Percentiles rank a stretch among this genome's conserved stretches.
phyloP scores from a whole-genome alignment of 257 asterid genomes.

The Lantana camara region DNA sequence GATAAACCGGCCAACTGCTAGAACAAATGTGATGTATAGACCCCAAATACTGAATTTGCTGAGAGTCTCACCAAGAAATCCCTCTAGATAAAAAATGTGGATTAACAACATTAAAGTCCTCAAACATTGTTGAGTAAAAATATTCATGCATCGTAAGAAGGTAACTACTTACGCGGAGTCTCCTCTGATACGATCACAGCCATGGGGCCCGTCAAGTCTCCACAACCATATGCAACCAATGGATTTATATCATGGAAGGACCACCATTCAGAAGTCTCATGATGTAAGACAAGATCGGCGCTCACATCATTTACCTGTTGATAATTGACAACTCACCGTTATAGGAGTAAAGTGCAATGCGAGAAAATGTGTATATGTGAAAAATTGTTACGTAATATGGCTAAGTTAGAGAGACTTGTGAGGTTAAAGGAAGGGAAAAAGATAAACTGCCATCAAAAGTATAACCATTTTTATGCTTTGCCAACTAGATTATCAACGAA shows the following conservation, averaged over 20 bases:
- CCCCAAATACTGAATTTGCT: conserved; percentile 99
- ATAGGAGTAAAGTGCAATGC: no score
- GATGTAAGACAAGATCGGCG: conserved; percentile 79
- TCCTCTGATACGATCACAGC: conserved; percentile 94
- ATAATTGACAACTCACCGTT: conserved; percentile 1
- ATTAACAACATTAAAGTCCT: conserved; percentile 14
- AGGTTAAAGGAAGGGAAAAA: not conserved
- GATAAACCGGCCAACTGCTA: conserved; percentile 94
- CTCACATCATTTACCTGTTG: conserved; percentile 70
- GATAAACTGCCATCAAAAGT: no score
- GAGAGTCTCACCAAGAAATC: conserved; percentile 94
- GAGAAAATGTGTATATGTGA: no score
- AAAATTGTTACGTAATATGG: not conserved
- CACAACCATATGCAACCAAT: conserved; percentile 53
- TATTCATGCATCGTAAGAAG: not conserved
- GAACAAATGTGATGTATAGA: conserved; percentile 89
- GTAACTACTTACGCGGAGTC: conserved; percentile 77
- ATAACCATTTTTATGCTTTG: no score
- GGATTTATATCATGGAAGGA: conserved; percentile 71
- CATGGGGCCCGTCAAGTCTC: conserved; percentile 82
- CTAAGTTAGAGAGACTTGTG: not conserved
- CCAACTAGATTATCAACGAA: no score
- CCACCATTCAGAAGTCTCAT: conserved; percentile 77
- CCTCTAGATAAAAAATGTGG: conserved; percentile 53
- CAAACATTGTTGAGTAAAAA: not conserved